Evolutionary conservation across 805 yeast genomes (phyloP).

Genomic region (Starmerella geochares): DNA sequence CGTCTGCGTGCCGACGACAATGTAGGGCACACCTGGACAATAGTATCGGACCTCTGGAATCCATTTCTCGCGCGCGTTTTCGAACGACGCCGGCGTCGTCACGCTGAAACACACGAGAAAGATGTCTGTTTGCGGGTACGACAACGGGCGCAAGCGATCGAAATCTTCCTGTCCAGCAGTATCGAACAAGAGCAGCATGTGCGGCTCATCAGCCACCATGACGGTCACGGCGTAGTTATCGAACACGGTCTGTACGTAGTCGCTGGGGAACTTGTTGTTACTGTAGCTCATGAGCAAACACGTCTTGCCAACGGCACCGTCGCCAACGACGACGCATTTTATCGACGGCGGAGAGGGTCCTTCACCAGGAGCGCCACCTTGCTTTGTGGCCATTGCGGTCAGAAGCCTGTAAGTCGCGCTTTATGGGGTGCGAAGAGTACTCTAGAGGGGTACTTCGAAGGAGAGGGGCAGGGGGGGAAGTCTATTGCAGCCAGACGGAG

Average conservation of each 20-base stretch:
- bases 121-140: slow-evolving; percentile 95
- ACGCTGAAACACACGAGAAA: slow-evolving; percentile 93
- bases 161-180: slow-evolving; percentile 99
- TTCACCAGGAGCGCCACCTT: slow-evolving; percentile 13
- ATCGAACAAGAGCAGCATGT: slow-evolving; percentile 92
- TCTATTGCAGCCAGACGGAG: not conserved
- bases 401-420: not conserved
- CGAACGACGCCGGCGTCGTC: slow-evolving; percentile 93
- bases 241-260: slow-evolving; percentile 97
- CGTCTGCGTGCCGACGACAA: slow-evolving; percentile 93
- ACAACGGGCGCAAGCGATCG: slow-evolving; percentile 90
- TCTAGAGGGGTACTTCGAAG: not conserved
- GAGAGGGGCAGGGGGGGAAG: not conserved
- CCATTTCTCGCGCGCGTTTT: slow-evolving; percentile 97
- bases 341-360: slow-evolving; percentile 29
- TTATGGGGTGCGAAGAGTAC: not conserved
- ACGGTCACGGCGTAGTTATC: slow-evolving; percentile 50
- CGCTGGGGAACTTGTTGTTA: slow-evolving; percentile 94
- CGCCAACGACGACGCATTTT: slow-evolving; percentile 98
- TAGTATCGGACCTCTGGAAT: slow-evolving; percentile 97
- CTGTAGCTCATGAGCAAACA: slow-evolving; percentile 93
- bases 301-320: slow-evolving; percentile 98
- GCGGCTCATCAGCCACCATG: slow-evolving; percentile 91
- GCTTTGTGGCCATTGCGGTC: slow-evolving; percentile 15
- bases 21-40: slow-evolving; percentile 96